Evolutionary conservation across 306 rosid species (phyloP).

Genomic region (Quercus engelmannii): DNA sequence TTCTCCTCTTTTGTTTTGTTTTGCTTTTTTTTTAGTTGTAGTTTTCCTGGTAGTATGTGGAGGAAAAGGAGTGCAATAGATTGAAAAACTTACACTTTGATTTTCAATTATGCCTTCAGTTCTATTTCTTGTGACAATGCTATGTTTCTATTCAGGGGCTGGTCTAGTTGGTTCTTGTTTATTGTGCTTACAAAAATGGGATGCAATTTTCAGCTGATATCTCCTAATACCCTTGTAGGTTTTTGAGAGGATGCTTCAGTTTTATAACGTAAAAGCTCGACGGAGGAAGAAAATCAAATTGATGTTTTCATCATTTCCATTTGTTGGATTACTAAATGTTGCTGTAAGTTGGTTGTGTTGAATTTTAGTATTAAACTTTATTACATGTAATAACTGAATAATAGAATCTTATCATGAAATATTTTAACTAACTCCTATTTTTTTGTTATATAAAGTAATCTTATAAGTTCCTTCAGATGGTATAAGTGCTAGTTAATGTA

Average conservation of each 20-base stretch:
- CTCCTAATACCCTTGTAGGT: constrained; percentile 53
- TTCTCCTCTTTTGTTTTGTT: neutral
- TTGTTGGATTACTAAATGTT: constrained; percentile 67
- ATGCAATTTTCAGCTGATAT: constrained; percentile 9
- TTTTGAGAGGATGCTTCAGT: constrained; percentile 64
- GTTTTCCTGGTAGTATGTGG: neutral
- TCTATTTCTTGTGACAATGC: neutral
- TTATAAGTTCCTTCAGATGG: neutral
- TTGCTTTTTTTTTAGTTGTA: neutral
- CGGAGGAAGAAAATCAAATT: constrained; percentile 22
- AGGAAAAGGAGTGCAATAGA: neutral
- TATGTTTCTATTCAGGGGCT: neutral
- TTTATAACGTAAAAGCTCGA: constrained; percentile 24
- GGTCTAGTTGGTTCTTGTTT: constrained; percentile 1
- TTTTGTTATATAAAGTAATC: neutral
- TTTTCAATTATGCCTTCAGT: neutral
- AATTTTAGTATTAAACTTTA: neutral
- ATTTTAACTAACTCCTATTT: neutral
- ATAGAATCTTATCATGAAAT: neutral
- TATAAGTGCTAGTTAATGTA: neutral
- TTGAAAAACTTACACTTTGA: neutral
- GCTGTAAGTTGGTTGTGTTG: constrained; percentile 63
- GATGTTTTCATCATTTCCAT: constrained; percentile 58
- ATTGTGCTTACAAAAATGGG: constrained; percentile 9
- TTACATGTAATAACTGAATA: neutral